Conservation (phyloP, 345 rosid genomes). For the Carallia brachiata region DNA sequence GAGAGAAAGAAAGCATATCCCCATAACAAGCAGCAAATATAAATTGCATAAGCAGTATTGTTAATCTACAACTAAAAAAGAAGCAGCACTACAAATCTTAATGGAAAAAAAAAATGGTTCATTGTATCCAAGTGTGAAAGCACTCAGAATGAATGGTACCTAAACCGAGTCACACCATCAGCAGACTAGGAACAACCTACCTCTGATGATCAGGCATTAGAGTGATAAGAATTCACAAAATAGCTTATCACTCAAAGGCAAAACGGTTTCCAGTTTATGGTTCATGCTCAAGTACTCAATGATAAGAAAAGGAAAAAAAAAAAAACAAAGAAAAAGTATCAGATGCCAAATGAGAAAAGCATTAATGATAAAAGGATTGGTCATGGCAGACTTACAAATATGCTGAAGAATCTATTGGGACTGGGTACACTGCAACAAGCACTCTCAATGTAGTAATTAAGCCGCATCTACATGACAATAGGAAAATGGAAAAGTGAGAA, state of each 20-base stretch:
- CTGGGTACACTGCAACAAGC: conserved; percentile 84
- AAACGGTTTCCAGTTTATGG: not conserved
- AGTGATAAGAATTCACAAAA: conserved; percentile 1
- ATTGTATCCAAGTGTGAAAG: not conserved
- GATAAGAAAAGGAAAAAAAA: not conserved
- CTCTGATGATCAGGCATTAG: conserved; percentile 36
- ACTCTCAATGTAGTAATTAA: conserved; percentile 77
- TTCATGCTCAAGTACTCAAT: not conserved
- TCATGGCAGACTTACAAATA: conserved; percentile 53
- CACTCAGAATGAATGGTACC: not conserved
- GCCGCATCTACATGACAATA: conserved; percentile 54
- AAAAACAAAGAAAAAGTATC: not conserved
- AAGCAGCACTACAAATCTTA: too few species aligned
- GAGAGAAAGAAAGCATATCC: conserved; percentile 1
- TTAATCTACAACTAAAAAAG: not conserved
- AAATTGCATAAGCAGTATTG: not conserved
- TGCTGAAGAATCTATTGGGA: conserved; percentile 60
- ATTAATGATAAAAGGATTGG: not conserved
- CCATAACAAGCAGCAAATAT: not conserved
- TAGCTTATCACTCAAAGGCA: not conserved
- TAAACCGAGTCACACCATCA: conserved; percentile 32
- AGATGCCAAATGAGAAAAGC: not conserved
- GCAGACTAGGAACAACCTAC: conserved; percentile 34
- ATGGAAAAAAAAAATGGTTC: conserved; percentile 14
- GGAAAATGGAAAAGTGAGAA: not conserved